A percentile compares a stretch with the other conserved stretches of the same genome.
These are phyloP conservation scores for Batkoa obscura DNA, from an alignment of 371 early-diverging fungal species.

Conservation along the genomic window DNA sequence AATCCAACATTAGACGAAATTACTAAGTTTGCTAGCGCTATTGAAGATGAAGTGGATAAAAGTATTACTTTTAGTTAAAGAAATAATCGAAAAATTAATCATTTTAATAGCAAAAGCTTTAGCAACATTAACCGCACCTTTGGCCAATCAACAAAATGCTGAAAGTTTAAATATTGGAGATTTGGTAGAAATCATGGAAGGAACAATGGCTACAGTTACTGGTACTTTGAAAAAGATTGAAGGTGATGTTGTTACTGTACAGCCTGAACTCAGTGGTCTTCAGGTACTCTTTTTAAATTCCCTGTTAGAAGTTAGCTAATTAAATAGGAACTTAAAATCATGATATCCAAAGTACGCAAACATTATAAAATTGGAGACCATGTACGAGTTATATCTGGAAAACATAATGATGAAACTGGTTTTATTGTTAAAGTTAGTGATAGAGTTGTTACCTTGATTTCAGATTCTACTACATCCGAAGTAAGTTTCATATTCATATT, in stretches of 20 bases:
- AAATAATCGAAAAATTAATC: background rate
- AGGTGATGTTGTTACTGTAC: background rate
- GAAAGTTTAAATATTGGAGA: background rate
- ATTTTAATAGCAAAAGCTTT: background rate
- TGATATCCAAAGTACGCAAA: slow-evolving; percentile 17
- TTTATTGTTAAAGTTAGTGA: slow-evolving; percentile 63
- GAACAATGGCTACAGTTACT: background rate
- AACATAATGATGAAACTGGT: slow-evolving; percentile 72
- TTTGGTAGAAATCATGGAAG: background rate
- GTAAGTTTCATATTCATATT: slow-evolving; percentile 9
- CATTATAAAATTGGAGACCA: slow-evolving; percentile 67
- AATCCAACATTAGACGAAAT: slow-evolving; percentile 90
- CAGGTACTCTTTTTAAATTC: slow-evolving; percentile 15
- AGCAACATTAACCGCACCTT: background rate
- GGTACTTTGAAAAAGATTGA: slow-evolving; percentile 1
- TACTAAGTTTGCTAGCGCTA: slow-evolving; percentile 48
- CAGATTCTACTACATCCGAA: slow-evolving; percentile 55
- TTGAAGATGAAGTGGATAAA: slow-evolving; percentile 34
- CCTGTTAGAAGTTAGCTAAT: too few species aligned
- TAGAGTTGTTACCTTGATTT: slow-evolving; percentile 58
- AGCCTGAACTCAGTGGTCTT: slow-evolving; percentile 12
- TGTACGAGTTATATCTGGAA: slow-evolving; percentile 81
- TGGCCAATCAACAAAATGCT: background rate
- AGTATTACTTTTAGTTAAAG: slow-evolving; percentile 3
- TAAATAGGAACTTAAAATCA: slow-evolving; percentile 17